Conservation (phyloP, 2,329 filamentous ascomycete genomes). For the Colletotrichum sp. region DNA sequence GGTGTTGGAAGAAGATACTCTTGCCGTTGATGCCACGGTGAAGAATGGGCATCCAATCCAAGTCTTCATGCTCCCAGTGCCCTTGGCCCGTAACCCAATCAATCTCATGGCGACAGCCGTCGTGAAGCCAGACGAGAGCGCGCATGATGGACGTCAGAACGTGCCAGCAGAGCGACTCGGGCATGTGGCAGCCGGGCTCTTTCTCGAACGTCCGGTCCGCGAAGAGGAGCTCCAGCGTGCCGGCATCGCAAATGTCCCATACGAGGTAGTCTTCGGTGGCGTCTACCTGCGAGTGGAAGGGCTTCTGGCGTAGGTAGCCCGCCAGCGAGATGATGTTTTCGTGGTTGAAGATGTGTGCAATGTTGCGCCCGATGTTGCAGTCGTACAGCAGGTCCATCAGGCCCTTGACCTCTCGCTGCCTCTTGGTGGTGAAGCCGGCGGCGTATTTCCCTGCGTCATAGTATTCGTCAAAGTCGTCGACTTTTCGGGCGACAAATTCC, state of each 20-base stretch:
- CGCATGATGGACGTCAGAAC: constrained; percentile 52
- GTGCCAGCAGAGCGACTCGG: constrained; percentile 62
- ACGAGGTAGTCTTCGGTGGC: constrained; percentile 41
- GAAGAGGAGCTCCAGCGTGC: constrained; percentile 50
- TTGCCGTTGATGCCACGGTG: constrained; percentile 51
- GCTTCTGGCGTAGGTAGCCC: constrained; percentile 36
- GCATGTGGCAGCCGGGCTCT: constrained; percentile 40
- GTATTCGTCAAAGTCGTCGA: constrained; percentile 23
- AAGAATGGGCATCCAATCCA: constrained; percentile 57
- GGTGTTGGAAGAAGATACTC: constrained; percentile 58
- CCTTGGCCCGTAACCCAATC: constrained; percentile 1
- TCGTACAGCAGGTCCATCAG: constrained; percentile 31
- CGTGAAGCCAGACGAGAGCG: constrained; percentile 59
- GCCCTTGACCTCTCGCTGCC: constrained; percentile 23
- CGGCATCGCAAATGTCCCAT: constrained; percentile 60
- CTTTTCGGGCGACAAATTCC: constrained; percentile 36
- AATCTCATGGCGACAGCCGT: constrained; percentile 41
- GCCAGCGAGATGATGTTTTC: constrained; percentile 53
- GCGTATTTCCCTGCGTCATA: background rate
- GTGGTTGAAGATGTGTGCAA: constrained; percentile 49
- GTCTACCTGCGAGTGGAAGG: constrained; percentile 19
- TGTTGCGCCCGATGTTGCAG: constrained; percentile 31
- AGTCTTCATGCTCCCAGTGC: constrained; percentile 30
- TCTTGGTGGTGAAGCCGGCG: constrained; percentile 19
- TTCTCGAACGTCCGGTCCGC: constrained; percentile 26